phyloP scores from a whole-genome alignment of 1,139 yeast species.

The Candida dubliniensis region DNA sequence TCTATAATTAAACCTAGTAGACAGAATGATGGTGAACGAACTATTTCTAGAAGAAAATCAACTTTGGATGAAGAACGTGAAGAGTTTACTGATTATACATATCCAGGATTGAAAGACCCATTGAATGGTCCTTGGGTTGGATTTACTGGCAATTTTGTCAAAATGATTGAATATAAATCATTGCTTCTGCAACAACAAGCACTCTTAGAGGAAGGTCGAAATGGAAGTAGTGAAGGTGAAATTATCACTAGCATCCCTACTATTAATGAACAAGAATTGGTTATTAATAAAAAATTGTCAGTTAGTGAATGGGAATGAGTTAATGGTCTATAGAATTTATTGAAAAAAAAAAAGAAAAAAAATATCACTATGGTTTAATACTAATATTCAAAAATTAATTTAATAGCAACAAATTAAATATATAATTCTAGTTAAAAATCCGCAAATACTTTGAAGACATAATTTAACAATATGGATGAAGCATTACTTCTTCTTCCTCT shows the following conservation, averaged over 20 bases:
- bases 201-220: slow-evolving; percentile 10
- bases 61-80: slow-evolving; percentile 62
- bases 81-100: slow-evolving; percentile 48
- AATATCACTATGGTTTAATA: not conserved
- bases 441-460: too few species aligned
- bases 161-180: slow-evolving; percentile 34
- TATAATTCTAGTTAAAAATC: too few species aligned
- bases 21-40: not conserved
- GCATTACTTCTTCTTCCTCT: too few species aligned
- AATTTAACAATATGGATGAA: too few species aligned
- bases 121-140: slow-evolving; percentile 61
- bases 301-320: slow-evolving; percentile 49
- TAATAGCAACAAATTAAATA: not conserved
- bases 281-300: slow-evolving; percentile 31
- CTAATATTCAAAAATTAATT: not conserved
- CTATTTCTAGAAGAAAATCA: slow-evolving; percentile 30
- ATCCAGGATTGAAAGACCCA: slow-evolving; percentile 49
- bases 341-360: not conserved
- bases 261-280: slow-evolving; percentile 24
- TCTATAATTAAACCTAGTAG: too few species aligned
- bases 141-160: slow-evolving; percentile 52
- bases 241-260: slow-evolving; percentile 16
- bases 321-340: not conserved
- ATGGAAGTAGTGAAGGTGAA: not conserved
- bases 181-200: slow-evolving; percentile 8